Conservation (phyloP, 2,329 filamentous ascomycete species). For the Beauveria varroae region DNA sequence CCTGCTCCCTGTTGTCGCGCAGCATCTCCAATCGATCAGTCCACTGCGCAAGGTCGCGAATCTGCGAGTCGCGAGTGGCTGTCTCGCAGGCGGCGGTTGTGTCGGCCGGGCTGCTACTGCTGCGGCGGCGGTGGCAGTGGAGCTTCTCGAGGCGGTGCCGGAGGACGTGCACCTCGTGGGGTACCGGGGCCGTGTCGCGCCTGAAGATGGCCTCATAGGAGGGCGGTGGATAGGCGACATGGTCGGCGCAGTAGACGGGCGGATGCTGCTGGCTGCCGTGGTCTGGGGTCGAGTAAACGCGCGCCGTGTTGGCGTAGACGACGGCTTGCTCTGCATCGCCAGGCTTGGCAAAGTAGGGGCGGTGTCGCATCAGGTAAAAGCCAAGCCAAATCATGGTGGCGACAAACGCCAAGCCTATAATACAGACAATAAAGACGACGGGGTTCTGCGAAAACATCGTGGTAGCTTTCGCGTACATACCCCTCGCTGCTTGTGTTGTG, state of each 20-base stretch:
- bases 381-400: neutral
- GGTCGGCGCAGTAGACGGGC: constrained; percentile 11
- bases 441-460: neutral
- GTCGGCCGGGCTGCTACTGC: neutral
- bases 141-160: constrained; percentile 1
- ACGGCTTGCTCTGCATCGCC: neutral
- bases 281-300: neutral
- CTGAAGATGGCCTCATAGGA: constrained; percentile 9
- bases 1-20: neutral
- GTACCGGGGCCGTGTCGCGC: neutral
- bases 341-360: neutral
- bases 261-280: neutral
- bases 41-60: constrained; percentile 11
- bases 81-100: neutral
- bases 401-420: neutral
- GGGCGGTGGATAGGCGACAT: constrained; percentile 13
- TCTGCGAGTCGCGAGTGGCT: constrained; percentile 11
- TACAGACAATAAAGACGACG: constrained; percentile 4
- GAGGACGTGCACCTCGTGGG: neutral
- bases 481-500: neutral
- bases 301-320: neutral
- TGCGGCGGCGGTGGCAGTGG: neutral
- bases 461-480: neutral
- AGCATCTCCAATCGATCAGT: constrained; percentile 12
- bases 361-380: neutral